Evolutionary conservation across 306 rosid genomes (phyloP).

Genomic region (Quercus suber): DNA sequence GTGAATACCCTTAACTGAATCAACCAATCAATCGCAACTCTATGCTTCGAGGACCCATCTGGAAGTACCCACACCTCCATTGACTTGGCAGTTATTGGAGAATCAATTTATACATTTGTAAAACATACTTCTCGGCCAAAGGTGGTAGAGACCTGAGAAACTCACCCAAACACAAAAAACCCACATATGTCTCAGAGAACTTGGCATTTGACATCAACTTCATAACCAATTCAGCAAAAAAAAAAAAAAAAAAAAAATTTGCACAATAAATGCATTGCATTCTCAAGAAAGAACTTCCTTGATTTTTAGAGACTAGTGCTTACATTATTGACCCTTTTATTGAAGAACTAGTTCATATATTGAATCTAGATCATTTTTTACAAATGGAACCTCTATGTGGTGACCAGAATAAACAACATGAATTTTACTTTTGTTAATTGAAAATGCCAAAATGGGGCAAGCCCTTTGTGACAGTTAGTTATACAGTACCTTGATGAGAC

Average conservation of each 20-base stretch:
- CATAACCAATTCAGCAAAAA: too few species aligned
- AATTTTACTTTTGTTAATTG: neutral
- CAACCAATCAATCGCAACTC: slow-evolving; percentile 83
- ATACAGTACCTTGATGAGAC: too few species aligned
- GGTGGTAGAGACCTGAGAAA: slow-evolving; percentile 85
- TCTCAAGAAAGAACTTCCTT: neutral
- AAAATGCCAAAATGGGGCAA: neutral
- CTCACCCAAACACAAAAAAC: neutral
- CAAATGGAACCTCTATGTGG: neutral
- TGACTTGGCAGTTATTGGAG: slow-evolving; percentile 57
- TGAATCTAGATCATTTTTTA: neutral
- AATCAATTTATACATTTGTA: slow-evolving; percentile 69
- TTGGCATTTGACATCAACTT: neutral
- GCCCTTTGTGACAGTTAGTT: neutral
- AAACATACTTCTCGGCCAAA: slow-evolving; percentile 76
- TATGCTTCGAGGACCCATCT: slow-evolving; percentile 81
- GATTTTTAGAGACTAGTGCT: neutral
- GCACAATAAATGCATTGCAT: neutral
- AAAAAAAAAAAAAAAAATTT: too few species aligned
- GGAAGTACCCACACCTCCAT: slow-evolving; percentile 93
- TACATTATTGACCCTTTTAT: neutral
- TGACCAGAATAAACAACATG: neutral
- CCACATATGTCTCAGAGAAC: slow-evolving; percentile 3
- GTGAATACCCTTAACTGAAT: slow-evolving; percentile 70
- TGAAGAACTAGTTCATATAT: neutral